Percentiles rank a stretch among this genome's conserved stretches.
These are phyloP conservation scores for Neotropicomus parvogracilis DNA, from an alignment of 1,284 basidiomycete species.

Conservation along the genomic window DNA sequence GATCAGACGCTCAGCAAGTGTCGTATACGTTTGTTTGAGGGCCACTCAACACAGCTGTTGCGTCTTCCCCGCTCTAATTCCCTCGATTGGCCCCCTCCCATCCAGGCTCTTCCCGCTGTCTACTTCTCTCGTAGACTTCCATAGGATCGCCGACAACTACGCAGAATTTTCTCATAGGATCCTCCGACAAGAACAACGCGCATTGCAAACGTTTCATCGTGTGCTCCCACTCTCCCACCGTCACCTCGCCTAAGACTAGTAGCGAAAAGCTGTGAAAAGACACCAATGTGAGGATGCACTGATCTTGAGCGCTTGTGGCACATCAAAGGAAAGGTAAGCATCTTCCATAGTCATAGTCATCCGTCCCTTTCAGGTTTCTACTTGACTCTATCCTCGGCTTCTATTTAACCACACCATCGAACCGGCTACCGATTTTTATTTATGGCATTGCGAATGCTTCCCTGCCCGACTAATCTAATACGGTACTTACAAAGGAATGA, in stretches of 20 bases:
- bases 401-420: neutral
- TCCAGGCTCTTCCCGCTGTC: neutral
- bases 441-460: neutral
- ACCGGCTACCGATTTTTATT: neutral
- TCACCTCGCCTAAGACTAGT: neutral
- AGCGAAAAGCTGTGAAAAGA: neutral
- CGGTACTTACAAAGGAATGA: too few relatives aligned
- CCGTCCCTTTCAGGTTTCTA: neutral
- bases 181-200: too few relatives aligned
- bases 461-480: too few relatives aligned
- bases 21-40: neutral
- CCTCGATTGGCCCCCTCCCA: neutral
- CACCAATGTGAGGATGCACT: neutral
- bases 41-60: too few relatives aligned
- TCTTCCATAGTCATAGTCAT: neutral
- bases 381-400: neutral
- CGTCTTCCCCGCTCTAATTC: neutral
- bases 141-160: slow-evolving; percentile 1
- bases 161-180: neutral
- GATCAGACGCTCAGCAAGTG: slow-evolving; percentile 1
- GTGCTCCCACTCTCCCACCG: neutral
- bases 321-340: slow-evolving; percentile 1
- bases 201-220: too few relatives aligned
- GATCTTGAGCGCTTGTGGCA: neutral
- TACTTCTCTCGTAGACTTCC: neutral